phyloP scores from a whole-genome alignment of 1,284 basidiomycete genomes.

The Takashimella tepidaria region DNA sequence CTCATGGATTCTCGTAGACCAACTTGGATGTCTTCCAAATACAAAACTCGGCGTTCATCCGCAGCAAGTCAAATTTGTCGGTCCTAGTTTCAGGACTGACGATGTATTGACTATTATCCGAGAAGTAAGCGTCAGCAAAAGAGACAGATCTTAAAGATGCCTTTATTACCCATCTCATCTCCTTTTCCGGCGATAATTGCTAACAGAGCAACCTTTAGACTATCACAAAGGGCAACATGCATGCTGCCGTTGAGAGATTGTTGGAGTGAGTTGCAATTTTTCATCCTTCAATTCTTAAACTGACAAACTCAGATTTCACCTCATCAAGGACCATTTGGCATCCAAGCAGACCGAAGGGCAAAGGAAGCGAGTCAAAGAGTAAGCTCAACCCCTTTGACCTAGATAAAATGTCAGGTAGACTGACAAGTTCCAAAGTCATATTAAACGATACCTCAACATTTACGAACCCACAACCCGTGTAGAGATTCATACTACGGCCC shows the following conservation, averaged over 20 bases:
- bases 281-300: background rate
- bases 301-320: constrained; percentile 21
- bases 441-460: constrained; percentile 39
- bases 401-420: background rate
- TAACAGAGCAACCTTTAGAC: constrained; percentile 12
- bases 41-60: constrained; percentile 44
- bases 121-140: constrained; percentile 30
- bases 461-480: constrained; percentile 37
- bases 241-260: constrained; percentile 23
- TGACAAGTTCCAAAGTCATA: constrained; percentile 25
- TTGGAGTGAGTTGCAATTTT: constrained; percentile 25
- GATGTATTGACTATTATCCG: constrained; percentile 34
- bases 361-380: constrained; percentile 33
- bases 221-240: constrained; percentile 23
- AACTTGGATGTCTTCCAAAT: constrained; percentile 34
- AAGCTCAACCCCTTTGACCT: constrained; percentile 4
- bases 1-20: constrained; percentile 45
- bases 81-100: constrained; percentile 32
- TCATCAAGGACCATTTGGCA: constrained; percentile 34
- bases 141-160: too few species aligned
- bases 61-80: constrained; percentile 43
- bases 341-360: constrained; percentile 28
- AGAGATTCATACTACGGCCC: constrained; percentile 41
- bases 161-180: too few species aligned
- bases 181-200: background rate